These are phyloP conservation scores for Colletotrichum acutatum DNA, from an alignment of 2,329 filamentous ascomycete genomes.

Conservation along the genomic window DNA sequence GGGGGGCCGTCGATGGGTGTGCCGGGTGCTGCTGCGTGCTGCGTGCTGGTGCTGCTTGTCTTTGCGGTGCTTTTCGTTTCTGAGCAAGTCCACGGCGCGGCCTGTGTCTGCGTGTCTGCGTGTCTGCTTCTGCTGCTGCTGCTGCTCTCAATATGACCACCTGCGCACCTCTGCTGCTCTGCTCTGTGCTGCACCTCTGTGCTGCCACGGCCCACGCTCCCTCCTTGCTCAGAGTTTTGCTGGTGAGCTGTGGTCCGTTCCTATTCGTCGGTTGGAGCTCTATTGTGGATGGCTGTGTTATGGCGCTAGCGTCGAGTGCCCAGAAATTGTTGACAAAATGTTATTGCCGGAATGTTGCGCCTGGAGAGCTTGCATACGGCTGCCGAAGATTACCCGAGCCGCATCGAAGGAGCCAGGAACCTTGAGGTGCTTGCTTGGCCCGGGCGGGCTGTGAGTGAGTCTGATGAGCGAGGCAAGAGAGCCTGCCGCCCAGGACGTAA, in stretches of 20 bases:
- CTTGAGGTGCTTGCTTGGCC: neutral
- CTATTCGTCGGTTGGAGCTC: slow-evolving; percentile 26
- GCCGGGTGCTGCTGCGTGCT: neutral
- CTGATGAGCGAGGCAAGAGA: slow-evolving; percentile 15
- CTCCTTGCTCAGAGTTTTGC: slow-evolving; percentile 28
- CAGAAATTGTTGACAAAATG: slow-evolving; percentile 28
- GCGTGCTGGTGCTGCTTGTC: slow-evolving; percentile 4
- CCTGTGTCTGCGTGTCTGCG: neutral
- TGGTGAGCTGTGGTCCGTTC: slow-evolving; percentile 7
- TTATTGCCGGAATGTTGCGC: slow-evolving; percentile 32
- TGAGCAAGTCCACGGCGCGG: slow-evolving; percentile 9
- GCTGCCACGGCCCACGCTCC: neutral
- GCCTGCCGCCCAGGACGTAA: slow-evolving; percentile 1
- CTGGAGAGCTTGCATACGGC: too few relatives aligned
- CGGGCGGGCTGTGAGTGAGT: slow-evolving; percentile 2
- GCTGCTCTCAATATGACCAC: neutral
- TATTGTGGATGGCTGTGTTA: slow-evolving; percentile 35
- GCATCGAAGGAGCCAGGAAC: neutral
- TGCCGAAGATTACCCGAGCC: slow-evolving; percentile 33
- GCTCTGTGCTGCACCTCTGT: neutral
- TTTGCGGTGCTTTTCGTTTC: slow-evolving; percentile 8
- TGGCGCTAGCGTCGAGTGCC: slow-evolving; percentile 32
- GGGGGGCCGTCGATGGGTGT: neutral
- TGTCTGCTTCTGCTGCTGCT: slow-evolving; percentile 3
- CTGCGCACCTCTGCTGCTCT: neutral